Evolutionary conservation across 257 asterid species (phyloP).

Genomic region (Solanum megistacrolobum): DNA sequence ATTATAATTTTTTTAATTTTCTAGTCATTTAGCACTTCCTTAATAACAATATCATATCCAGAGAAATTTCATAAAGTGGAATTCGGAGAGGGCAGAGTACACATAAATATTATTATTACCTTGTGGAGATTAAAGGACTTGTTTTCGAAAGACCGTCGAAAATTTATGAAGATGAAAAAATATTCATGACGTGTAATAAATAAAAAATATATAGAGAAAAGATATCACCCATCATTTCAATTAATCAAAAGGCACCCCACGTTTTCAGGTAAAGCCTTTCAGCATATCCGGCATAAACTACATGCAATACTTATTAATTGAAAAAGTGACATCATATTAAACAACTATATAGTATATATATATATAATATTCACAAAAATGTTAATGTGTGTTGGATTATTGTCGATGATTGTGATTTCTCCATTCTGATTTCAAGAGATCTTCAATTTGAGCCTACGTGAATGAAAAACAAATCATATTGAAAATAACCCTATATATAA

Average conservation of each 20-base stretch:
- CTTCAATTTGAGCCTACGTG: neutral
- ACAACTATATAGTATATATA: neutral
- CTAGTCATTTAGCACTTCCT: too few species aligned
- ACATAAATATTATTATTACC: too few species aligned
- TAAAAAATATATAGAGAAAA: neutral
- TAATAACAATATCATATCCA: too few species aligned
- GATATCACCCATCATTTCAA: neutral
- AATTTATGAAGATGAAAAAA: too few species aligned
- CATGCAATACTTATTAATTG: neutral
- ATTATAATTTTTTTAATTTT: too few species aligned
- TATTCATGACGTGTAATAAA: neutral
- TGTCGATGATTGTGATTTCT: neutral
- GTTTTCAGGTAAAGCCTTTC: neutral
- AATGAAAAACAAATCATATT: neutral
- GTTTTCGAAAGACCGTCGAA: accelerated
- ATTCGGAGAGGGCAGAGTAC: too few species aligned
- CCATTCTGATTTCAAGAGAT: accelerated
- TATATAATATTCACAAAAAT: neutral
- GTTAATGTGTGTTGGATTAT: neutral
- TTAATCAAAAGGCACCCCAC: neutral
- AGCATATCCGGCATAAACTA: neutral
- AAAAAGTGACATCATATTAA: neutral
- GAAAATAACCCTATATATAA: neutral
- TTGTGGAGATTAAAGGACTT: accelerated
- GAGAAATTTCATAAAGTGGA: too few species aligned